Evolutionary conservation across 768 basidiomycete species (phyloP), one percentile per base, ranked within the genome.

Genomic region (Tricholoma flavovirens): DNA sequence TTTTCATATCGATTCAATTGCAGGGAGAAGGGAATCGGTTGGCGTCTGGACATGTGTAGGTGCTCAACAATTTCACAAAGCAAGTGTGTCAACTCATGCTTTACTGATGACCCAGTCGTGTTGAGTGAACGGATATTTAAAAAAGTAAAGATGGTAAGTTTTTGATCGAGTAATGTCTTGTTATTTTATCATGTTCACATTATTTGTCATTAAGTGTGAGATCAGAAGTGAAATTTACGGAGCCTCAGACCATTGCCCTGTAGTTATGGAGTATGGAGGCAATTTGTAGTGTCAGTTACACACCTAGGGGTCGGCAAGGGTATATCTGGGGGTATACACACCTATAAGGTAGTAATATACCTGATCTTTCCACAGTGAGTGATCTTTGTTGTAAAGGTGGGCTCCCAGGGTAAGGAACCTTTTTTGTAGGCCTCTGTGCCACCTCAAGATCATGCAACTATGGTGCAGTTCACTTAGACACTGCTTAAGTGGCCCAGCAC

Each of bases 21-120:
- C 66, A 76, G 93, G 24, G 67, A 65, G 53, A 94, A 93, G 64
- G 88, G 90, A 3, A 78, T 91, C 46, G 91, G 91, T 1, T 95
- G 93, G 93, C 78, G 93, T 60, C 71, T 95, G 24, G 93, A 95
- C 66, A 86, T 86, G 76, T 91, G 90, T 92, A 75, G 59, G 71
- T 69, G 4, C n/a, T 11, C 24, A 5, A 11, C 38, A 15, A 51
- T 19, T 17, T 50, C 26, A 17, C 22, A 26, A 14, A 22, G 43
- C 17, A 45, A 11, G 49, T 49, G 46, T 35, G 43, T 33, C 45
- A 58, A 10, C 26, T 50, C 15, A 30, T 33, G 22, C 51, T 15
- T 3, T 43, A 42, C 57, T 26, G 46, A 3, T 64, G n/a, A n/a
- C n/a, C n/a, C n/a, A 93, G 91, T 88, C 67, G 82, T 94, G 33